These are phyloP conservation scores for Boechera divaricarpa DNA, from an alignment of 345 rosid genomes.

Conservation along the genomic window DNA sequence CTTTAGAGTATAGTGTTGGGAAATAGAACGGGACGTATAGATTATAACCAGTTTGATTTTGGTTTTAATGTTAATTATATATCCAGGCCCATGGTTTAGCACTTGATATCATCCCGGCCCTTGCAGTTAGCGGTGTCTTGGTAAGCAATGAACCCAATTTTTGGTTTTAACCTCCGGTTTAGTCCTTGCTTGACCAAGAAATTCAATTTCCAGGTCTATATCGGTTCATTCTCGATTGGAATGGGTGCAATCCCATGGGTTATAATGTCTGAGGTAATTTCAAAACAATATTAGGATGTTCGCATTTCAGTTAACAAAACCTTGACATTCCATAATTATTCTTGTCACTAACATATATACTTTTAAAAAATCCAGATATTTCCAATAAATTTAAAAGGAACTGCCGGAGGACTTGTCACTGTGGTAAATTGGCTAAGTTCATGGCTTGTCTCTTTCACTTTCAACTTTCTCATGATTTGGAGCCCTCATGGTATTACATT, in stretches of 20 bases:
- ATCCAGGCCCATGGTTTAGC: slow-evolving; percentile 48
- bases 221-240: slow-evolving; percentile 54
- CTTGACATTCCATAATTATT: neutral
- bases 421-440: slow-evolving; percentile 51
- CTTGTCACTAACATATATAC: neutral
- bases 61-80: neutral
- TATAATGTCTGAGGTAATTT: slow-evolving; percentile 53
- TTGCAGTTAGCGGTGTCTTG: slow-evolving; percentile 54
- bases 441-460: slow-evolving; percentile 53
- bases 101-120: slow-evolving; percentile 42
- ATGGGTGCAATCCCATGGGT: slow-evolving; percentile 66
- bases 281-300: neutral
- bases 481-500: slow-evolving; percentile 48
- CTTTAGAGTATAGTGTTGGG: neutral
- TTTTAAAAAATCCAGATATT: slow-evolving; percentile 45
- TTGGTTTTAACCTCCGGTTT: slow-evolving; percentile 11
- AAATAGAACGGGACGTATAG: neutral
- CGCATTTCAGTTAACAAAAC: neutral
- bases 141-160: slow-evolving; percentile 36
- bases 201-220: slow-evolving; percentile 35
- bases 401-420: slow-evolving; percentile 55
- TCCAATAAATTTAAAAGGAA: slow-evolving; percentile 57
- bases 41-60: slow-evolving; percentile 5
- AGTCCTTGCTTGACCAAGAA: neutral
- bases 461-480: slow-evolving; percentile 53